phyloP scores from a whole-genome alignment of 2,329 filamentous ascomycete genomes.

The Claviceps sp. region DNA sequence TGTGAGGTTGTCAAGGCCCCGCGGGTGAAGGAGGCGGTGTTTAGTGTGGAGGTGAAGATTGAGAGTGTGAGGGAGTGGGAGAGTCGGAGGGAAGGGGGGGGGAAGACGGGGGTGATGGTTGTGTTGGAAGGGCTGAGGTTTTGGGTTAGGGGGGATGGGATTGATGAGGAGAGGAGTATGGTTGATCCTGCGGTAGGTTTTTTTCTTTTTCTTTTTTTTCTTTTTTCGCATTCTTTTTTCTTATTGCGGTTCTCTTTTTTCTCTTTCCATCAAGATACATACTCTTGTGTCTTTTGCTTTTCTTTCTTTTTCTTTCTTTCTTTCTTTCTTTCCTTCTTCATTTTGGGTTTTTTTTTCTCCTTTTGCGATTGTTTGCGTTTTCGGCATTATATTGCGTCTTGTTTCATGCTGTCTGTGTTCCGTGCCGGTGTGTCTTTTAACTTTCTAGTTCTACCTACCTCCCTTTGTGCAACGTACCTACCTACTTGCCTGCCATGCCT shows the following conservation, averaged over 20 bases:
- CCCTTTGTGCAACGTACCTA: too few species aligned
- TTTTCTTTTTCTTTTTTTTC: background rate
- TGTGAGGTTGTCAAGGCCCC: constrained; percentile 52
- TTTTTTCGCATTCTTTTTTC: constrained; percentile 4
- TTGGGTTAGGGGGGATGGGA: constrained; percentile 79
- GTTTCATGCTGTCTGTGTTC: too few species aligned
- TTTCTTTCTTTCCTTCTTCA: too few species aligned
- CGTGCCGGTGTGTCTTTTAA: too few species aligned
- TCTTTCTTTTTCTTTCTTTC: background rate
- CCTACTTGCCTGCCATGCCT: too few species aligned
- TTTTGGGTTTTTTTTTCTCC: too few species aligned
- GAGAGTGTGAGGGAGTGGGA: constrained; percentile 67
- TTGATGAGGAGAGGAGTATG: constrained; percentile 62
- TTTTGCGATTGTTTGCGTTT: background rate
- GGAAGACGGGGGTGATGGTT: constrained; percentile 60
- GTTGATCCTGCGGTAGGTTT: constrained; percentile 54
- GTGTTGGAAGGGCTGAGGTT: constrained; percentile 76
- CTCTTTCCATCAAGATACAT: background rate
- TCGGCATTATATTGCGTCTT: too few species aligned
- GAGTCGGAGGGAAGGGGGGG: constrained; percentile 51
- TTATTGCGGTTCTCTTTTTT: background rate
- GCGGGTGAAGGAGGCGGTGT: constrained; percentile 69
- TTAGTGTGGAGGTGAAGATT: constrained; percentile 70
- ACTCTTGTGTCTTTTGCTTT: background rate
- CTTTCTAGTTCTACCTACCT: too few species aligned